These are phyloP conservation scores for Salix suchowensis DNA, from an alignment of 345 rosid genomes.

Conservation along the genomic window DNA sequence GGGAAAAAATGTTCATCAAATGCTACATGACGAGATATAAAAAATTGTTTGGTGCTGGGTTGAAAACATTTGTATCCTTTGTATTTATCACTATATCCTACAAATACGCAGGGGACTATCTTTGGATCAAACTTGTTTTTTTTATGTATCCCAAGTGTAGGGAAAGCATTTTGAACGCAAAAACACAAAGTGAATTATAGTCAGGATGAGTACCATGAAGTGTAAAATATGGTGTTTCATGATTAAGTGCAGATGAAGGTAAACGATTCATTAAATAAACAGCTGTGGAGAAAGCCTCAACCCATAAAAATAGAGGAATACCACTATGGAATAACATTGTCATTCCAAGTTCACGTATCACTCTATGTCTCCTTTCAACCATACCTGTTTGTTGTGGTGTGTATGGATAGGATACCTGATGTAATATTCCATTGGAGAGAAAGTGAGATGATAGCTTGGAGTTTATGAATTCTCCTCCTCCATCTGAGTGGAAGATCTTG, in stretches of 20 bases:
- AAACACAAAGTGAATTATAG: not conserved
- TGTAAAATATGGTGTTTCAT: not conserved
- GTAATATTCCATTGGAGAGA: not conserved
- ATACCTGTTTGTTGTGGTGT: slow-evolving; percentile 4
- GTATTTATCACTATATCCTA: not conserved
- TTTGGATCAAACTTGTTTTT: not conserved
- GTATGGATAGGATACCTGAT: not conserved
- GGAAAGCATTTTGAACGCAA: not conserved
- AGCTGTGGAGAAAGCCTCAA: not conserved
- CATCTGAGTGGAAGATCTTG: slow-evolving; percentile 1
- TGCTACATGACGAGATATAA: not conserved
- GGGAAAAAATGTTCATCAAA: not conserved
- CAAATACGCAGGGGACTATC: not conserved
- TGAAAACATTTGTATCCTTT: not conserved
- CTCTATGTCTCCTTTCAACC: not conserved
- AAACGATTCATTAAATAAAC: not conserved
- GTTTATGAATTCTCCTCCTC: not conserved
- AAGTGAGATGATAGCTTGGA: not conserved
- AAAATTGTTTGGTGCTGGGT: not conserved
- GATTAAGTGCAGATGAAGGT: not conserved
- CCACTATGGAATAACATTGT: slow-evolving; percentile 3
- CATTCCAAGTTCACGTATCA: slow-evolving; percentile 10
- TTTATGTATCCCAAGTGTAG: not conserved
- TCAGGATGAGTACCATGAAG: not conserved
- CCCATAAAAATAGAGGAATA: not conserved